These are phyloP conservation scores for Echinosophora koreensis DNA, from an alignment of 306 rosid genomes.

Conservation along the genomic window DNA sequence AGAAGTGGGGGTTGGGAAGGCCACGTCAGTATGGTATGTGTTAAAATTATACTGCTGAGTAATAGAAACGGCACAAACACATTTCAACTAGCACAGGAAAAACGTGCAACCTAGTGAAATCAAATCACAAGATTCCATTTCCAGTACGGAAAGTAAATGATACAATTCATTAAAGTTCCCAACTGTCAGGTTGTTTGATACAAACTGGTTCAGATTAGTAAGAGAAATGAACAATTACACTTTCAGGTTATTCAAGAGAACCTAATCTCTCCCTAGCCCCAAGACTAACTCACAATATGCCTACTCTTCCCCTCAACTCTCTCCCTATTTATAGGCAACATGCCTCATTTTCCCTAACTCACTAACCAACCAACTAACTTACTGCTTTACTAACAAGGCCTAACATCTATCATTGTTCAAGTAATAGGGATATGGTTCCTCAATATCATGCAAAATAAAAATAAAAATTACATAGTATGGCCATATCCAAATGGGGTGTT, in stretches of 20 bases:
- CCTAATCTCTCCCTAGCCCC: no score
- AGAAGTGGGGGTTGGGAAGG: conserved; percentile 3
- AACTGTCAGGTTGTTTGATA: neutral
- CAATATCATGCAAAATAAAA: conserved; percentile 27
- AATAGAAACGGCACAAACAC: neutral
- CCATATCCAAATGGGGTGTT: neutral
- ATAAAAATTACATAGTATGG: no score
- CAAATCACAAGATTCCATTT: conserved; percentile 2
- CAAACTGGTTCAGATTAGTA: no score
- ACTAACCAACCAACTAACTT: no score
- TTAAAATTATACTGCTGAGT: conserved; percentile 24
- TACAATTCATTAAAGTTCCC: conserved; percentile 6
- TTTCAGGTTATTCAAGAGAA: no score
- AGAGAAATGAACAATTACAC: no score
- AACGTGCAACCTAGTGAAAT: conserved; percentile 26
- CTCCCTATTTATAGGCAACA: no score
- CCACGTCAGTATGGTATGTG: conserved; percentile 38
- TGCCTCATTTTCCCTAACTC: no score
- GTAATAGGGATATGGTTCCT: conserved; percentile 32
- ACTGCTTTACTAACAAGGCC: no score
- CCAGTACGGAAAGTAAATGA: neutral
- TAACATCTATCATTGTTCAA: neutral
- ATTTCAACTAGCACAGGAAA: conserved; percentile 9
- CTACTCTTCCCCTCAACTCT: no score
- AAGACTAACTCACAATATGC: no score